These are phyloP conservation scores for Hansenula anomala DNA, from an alignment of 1,139 yeast species.

Conservation along the genomic window DNA sequence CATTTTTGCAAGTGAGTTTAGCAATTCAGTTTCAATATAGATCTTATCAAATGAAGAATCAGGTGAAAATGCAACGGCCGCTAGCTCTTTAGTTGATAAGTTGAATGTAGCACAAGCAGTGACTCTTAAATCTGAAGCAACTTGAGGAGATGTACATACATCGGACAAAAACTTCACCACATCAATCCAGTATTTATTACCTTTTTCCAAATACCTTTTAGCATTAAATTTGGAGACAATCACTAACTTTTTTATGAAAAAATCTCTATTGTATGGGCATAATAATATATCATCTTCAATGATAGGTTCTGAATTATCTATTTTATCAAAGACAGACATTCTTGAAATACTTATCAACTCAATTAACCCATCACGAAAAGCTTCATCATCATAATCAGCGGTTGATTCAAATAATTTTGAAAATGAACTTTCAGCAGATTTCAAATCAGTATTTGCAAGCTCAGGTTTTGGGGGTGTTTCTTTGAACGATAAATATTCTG, in stretches of 20 bases:
- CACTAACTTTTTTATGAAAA: conserved; percentile 31
- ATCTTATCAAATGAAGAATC: conserved; percentile 1
- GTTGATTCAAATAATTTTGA: conserved; percentile 62
- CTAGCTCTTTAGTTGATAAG: conserved; percentile 39
- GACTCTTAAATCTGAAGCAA: conserved; percentile 40
- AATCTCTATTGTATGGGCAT: conserved; percentile 32
- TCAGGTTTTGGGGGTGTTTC: conserved; percentile 32
- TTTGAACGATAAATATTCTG: conserved; percentile 29
- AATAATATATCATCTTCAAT: conserved; percentile 14
- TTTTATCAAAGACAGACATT: conserved; percentile 16
- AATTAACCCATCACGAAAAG: conserved; percentile 43
- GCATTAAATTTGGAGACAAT: conserved; percentile 49
- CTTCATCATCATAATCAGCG: conserved; percentile 41
- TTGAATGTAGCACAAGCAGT: conserved; percentile 46
- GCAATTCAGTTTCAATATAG: conserved; percentile 15
- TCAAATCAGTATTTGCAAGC: conserved; percentile 38
- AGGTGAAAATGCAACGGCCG: conserved; percentile 40
- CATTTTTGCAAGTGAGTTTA: conserved; percentile 15
- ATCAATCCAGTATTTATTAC: conserved; percentile 38
- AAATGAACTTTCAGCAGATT: conserved; percentile 49
- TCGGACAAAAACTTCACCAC: conserved; percentile 41
- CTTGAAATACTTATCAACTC: conserved; percentile 43
- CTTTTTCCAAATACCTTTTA: conserved; percentile 36
- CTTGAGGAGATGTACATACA: conserved; percentile 34
- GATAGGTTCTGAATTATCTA: conserved; percentile 10